Conservation (phyloP, 768 basidiomycete species). For the Cystofilobasidium ferigula region DNA sequence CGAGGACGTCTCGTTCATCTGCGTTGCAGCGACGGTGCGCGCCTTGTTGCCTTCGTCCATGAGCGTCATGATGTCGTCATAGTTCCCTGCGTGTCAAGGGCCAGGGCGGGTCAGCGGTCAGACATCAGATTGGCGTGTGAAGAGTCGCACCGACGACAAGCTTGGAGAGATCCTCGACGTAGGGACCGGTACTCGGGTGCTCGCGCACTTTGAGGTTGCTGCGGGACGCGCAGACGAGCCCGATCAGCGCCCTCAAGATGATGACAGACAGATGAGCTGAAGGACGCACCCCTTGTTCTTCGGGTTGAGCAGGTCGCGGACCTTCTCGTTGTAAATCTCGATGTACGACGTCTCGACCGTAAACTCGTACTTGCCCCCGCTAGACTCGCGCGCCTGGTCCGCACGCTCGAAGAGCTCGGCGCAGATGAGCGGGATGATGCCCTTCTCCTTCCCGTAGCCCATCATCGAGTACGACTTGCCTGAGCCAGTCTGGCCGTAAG, state of each 20-base stretch:
- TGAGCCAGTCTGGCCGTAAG: constrained; percentile 45
- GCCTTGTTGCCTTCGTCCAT: constrained; percentile 99
- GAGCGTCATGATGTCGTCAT: constrained; percentile 95
- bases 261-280: neutral
- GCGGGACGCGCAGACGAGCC: neutral
- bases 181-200: constrained; percentile 78
- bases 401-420: constrained; percentile 82
- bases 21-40: constrained; percentile 92
- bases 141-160: constrained; percentile 53
- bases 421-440: constrained; percentile 93
- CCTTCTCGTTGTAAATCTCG: constrained; percentile 90
- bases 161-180: constrained; percentile 93
- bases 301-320: constrained; percentile 91
- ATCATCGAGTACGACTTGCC: constrained; percentile 41
- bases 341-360: constrained; percentile 98
- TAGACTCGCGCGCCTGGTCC: constrained; percentile 52
- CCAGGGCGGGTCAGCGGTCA: no score
- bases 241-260: neutral
- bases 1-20: constrained; percentile 99
- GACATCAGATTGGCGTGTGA: no score
- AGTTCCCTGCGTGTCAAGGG: constrained; percentile 43
- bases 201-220: constrained; percentile 85
- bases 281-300: constrained; percentile 62
- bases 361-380: constrained; percentile 53
- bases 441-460: constrained; percentile 77